phyloP scores from a whole-genome alignment of 2,329 filamentous ascomycete species.

The Botrytis cinerea region DNA sequence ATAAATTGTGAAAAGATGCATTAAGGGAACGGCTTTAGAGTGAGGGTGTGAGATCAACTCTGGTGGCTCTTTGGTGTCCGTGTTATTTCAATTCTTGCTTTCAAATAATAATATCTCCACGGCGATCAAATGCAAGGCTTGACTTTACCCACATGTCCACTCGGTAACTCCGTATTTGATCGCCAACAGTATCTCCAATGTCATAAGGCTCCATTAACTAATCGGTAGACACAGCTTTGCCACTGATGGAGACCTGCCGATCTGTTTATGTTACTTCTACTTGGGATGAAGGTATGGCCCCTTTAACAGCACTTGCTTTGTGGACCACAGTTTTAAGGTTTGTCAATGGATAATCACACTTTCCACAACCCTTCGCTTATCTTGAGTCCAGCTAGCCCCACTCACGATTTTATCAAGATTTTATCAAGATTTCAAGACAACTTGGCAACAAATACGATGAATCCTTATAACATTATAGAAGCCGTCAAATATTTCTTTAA shows the following conservation, averaged over 20 bases:
- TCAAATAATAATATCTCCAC: neutral
- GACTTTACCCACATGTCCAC: neutral
- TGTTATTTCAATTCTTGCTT: neutral
- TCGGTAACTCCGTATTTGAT: too few species aligned
- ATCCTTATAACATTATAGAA: neutral
- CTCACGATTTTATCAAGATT: neutral
- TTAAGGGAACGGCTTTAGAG: neutral
- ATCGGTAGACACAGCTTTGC: neutral
- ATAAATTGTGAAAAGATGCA: neutral
- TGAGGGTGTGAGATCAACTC: neutral
- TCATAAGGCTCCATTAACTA: neutral
- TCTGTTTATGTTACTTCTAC: neutral
- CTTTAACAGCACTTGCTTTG: neutral
- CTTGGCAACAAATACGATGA: neutral
- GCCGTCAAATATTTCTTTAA: neutral
- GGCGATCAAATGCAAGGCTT: neutral
- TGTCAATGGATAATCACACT: neutral
- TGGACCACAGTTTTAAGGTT: neutral
- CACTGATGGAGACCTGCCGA: neutral
- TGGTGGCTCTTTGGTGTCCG: neutral
- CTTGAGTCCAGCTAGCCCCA: neutral
- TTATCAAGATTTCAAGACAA: neutral
- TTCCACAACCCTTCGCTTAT: neutral
- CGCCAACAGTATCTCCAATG: neutral
- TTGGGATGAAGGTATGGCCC: neutral